A percentile compares a stretch with the other conserved stretches of the same genome.
phyloP scores from a whole-genome alignment of 139 green algal genomes.

The Picochlorum sp. region DNA sequence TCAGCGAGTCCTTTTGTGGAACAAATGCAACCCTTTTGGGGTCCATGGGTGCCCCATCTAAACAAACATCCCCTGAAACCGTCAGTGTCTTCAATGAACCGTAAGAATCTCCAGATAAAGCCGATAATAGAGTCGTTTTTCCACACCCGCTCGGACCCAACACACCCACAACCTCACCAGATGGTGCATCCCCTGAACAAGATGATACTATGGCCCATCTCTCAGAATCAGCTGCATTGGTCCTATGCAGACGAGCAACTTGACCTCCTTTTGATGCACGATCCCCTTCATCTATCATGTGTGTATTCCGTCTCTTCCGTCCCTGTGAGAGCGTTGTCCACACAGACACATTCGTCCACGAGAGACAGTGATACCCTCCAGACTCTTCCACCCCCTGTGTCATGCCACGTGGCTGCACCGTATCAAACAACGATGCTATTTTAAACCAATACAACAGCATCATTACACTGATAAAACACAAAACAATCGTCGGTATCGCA shows the following conservation, averaged over 20 bases:
- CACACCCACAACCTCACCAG: conserved; percentile 27
- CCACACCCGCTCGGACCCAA: conserved; percentile 40
- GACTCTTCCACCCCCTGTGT: not conserved
- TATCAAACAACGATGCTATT: not conserved
- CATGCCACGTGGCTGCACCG: not conserved
- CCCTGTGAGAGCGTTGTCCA: not conserved
- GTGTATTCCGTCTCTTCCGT: not conserved
- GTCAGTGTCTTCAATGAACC: not conserved
- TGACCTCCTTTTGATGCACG: too few relatives aligned
- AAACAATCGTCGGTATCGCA: not conserved
- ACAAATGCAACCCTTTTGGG: conserved; percentile 35
- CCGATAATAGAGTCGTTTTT: conserved; percentile 63
- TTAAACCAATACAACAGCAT: not conserved
- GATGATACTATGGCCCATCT: conserved; percentile 10
- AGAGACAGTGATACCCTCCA: not conserved
- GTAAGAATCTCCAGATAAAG: conserved; percentile 32
- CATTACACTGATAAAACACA: conserved; percentile 1
- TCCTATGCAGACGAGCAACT: too few relatives aligned
- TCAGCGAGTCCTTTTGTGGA: conserved; percentile 59
- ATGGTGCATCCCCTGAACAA: conserved; percentile 9
- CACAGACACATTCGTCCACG: not conserved
- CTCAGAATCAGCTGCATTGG: not conserved
- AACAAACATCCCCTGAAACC: conserved; percentile 11
- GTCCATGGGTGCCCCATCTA: conserved; percentile 12
- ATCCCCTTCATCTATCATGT: not conserved